Evolutionary conservation across 2,329 filamentous ascomycete genomes (phyloP).

Genomic region (Alternaria burnsii): DNA sequence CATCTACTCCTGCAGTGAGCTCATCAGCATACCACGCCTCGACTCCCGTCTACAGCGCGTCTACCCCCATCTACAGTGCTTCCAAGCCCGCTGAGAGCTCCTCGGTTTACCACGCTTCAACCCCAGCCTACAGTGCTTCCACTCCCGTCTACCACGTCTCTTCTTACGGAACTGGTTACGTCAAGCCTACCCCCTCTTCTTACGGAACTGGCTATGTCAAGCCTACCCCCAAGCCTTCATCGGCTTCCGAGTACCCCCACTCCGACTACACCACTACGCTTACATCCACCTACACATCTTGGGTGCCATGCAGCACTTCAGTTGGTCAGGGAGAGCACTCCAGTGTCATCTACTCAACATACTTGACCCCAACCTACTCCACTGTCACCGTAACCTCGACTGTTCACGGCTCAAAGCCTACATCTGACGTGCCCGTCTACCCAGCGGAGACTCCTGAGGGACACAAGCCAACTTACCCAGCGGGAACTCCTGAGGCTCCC

Average conservation of each 20-base stretch:
- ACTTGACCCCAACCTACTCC: constrained; percentile 48
- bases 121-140: background rate
- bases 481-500: background rate
- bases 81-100: background rate
- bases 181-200: constrained; percentile 11
- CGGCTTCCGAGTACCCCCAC: constrained; percentile 18
- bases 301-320: constrained; percentile 49
- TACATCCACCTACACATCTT: constrained; percentile 46
- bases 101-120: background rate
- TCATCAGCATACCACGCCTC: constrained; percentile 1
- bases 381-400: constrained; percentile 42
- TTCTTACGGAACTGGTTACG: constrained; percentile 13
- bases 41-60: background rate
- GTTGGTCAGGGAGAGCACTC: constrained; percentile 42
- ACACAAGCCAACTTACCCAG: background rate
- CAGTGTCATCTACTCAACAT: constrained; percentile 49
- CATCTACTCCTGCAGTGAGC: constrained; percentile 2
- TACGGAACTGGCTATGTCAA: constrained; percentile 12
- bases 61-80: constrained; percentile 1
- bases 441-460: background rate
- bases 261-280: constrained; percentile 29
- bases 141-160: constrained; percentile 18
- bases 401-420: constrained; percentile 34
- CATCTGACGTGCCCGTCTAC: constrained; percentile 12
- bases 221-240: constrained; percentile 15